Evolutionary conservation across 805 yeast species (phyloP).

Genomic region (Barnettozyma vustinii): DNA sequence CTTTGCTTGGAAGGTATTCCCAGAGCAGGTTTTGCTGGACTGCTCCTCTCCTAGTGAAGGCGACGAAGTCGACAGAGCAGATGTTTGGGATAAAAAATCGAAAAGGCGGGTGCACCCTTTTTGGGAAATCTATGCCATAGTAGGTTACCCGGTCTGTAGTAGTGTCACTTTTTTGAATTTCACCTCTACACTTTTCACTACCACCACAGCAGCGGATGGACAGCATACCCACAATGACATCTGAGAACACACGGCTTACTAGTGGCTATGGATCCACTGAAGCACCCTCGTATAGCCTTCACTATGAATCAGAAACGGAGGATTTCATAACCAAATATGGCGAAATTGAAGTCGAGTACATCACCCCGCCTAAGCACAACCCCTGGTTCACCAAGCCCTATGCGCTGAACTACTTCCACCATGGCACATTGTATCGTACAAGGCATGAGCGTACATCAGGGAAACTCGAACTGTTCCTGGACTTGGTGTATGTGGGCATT

Average conservation of each 20-base stretch:
- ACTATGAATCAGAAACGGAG: conserved; percentile 27
- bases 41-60: too few relatives aligned
- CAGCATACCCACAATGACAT: neutral
- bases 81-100: too few relatives aligned
- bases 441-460: conserved; percentile 48
- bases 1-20: too few relatives aligned
- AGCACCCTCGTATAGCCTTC: too few relatives aligned
- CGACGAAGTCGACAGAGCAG: too few relatives aligned
- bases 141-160: too few relatives aligned
- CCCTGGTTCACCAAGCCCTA: conserved; percentile 44
- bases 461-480: conserved; percentile 53
- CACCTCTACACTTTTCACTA: too few relatives aligned
- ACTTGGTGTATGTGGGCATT: conserved; percentile 59
- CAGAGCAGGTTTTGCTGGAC: too few relatives aligned
- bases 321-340: conserved; percentile 46
- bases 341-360: conserved; percentile 41
- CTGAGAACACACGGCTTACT: neutral
- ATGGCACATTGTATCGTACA: conserved; percentile 51
- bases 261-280: neutral
- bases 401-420: conserved; percentile 56
- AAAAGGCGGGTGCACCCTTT: too few relatives aligned
- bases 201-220: too few relatives aligned
- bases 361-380: conserved; percentile 33
- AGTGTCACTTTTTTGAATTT: too few relatives aligned
- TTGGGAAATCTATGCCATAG: too few relatives aligned